Evolutionary conservation across 1,284 basidiomycete genomes (phyloP).

Genomic region (Papiliotrema nemorosa): DNA sequence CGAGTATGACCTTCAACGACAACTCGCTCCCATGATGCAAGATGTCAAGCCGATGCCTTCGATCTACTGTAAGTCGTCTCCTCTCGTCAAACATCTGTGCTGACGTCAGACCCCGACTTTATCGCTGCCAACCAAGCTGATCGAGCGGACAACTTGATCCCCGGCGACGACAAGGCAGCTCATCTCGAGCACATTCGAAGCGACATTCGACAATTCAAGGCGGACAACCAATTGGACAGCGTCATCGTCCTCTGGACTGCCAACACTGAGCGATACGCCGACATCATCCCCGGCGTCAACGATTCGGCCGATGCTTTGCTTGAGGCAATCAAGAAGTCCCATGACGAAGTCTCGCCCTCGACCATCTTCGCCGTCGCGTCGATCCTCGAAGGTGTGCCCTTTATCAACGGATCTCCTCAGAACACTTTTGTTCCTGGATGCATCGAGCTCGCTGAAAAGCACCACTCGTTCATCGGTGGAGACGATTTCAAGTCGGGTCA

Average conservation of each 20-base stretch:
- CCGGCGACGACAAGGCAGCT: constrained; percentile 79
- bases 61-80: constrained; percentile 63
- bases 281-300: constrained; percentile 90
- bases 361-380: constrained; percentile 93
- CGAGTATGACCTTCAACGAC: constrained; percentile 95
- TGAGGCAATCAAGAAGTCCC: constrained; percentile 73
- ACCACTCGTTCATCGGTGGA: constrained; percentile 91
- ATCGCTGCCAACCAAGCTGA: constrained; percentile 97
- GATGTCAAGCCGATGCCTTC: constrained; percentile 83
- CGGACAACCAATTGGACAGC: constrained; percentile 74
- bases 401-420: constrained; percentile 97
- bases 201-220: constrained; percentile 93
- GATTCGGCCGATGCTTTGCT: constrained; percentile 91
- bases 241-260: constrained; percentile 96
- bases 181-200: constrained; percentile 90
- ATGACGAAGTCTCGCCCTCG: constrained; percentile 90
- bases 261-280: constrained; percentile 97
- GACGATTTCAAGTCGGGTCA: constrained; percentile 97
- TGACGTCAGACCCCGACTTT: constrained; percentile 64
- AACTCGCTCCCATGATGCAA: constrained; percentile 82
- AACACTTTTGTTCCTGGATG: constrained; percentile 98
- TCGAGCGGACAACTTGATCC: constrained; percentile 80
- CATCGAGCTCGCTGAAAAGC: constrained; percentile 84
- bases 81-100: not conserved
- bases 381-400: constrained; percentile 91